Evolutionary conservation across 257 asterid genomes (phyloP).

Genomic region (Oldenlandia corymbosa): DNA sequence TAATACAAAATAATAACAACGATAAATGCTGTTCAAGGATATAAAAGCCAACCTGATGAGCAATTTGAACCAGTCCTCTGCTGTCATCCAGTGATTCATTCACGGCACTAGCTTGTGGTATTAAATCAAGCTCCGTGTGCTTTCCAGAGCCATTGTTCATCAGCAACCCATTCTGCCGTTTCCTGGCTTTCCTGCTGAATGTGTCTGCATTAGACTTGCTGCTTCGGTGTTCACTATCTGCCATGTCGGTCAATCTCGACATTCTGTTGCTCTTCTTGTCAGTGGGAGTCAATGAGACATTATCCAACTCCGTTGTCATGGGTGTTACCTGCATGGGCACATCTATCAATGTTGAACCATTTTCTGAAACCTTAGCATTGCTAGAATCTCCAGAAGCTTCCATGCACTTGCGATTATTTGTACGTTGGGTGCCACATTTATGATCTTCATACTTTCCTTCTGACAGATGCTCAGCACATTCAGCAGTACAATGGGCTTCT

Average conservation of each 20-base stretch:
- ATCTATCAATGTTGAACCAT: conserved; percentile 28
- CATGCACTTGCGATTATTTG: conserved; percentile 4
- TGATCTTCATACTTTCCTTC: conserved; percentile 20
- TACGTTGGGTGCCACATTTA: conserved; percentile 13
- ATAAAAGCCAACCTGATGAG: conserved; percentile 34
- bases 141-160: conserved; percentile 17
- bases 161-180: conserved; percentile 32
- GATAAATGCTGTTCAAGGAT: conserved; percentile 2
- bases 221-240: conserved; percentile 13
- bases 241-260: conserved; percentile 18
- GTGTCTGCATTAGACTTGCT: conserved; percentile 21
- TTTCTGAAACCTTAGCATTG: conserved; percentile 3
- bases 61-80: conserved; percentile 33
- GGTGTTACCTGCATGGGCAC: conserved; percentile 26
- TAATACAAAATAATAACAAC: neutral
- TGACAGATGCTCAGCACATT: conserved; percentile 18
- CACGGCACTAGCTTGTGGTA: conserved; percentile 11
- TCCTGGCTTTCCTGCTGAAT: conserved; percentile 53
- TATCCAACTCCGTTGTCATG: conserved; percentile 21
- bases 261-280: conserved; percentile 13
- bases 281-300: conserved; percentile 19
- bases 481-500: conserved; percentile 15
- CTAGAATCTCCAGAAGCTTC: conserved; percentile 8
- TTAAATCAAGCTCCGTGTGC: conserved; percentile 18
- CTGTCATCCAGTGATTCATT: conserved; percentile 20